Evolutionary conservation across 306 rosid species (phyloP), one percentile per base, ranked within the genome.

Genomic region (Lathyrus tuberosus): DNA sequence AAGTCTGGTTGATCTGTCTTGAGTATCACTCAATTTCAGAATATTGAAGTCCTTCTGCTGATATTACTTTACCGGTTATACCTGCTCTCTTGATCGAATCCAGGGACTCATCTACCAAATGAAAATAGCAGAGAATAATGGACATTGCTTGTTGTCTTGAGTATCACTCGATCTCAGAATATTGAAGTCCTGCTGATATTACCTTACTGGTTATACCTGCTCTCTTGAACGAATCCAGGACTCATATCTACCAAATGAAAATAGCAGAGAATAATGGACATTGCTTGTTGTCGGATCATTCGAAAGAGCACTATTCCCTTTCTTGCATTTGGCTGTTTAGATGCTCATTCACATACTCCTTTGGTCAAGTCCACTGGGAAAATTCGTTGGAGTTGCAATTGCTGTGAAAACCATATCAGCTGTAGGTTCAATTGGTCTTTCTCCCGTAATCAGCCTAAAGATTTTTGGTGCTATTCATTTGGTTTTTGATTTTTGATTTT

Each of bases 1-100:
- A 30, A 41, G 61, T 49, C 30, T 20, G 1, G 30, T 3, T 65
- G 66, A 30, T 24, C 33, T 72, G 60, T 78, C 57, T 52, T 33
- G 46, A 60, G 22, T 13, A 41, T 26, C 47, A 41, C 43, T 69
- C 57, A 43, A 6, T 67, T 61, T 15, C 20, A 42, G 10, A 57
- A 44, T 64, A 43, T 42, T 43, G 5, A 56, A 43, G 20, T 24
- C 38, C 9, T 8, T 18, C 15, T 3, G 43, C 65, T 8, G 44
- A 35, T 60, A 24, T 60, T 60, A 35, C 46, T 44, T 35, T 60
- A 9, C 43, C 3, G 30, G 6, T n/a, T 14, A n/a, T 15, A 16
- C 43, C 4, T 1, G 20, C 0, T 7, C 24, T 3, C 14, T 24
- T n/a, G 42, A 16, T 10, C 14, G 28, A 37, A 3, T 54, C 2